Base-by-base conservation (phyloP, 2,329 filamentous ascomycete genomes). In the Aspergillus ibericus region DNA sequence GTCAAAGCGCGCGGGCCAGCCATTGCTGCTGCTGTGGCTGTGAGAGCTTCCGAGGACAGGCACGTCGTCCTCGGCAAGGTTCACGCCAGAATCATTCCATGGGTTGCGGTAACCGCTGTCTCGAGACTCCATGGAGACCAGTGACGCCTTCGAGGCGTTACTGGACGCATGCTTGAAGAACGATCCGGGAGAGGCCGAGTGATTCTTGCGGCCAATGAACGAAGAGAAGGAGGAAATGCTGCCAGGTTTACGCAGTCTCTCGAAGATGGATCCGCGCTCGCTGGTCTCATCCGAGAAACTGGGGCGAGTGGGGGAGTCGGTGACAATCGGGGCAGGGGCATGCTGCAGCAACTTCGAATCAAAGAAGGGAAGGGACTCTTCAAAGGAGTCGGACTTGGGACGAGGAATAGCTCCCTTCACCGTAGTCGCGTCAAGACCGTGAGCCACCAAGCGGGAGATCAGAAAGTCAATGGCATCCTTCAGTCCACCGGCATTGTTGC, bases 311-410 rank as follows among this genome's bases (percentile, higher is more conserved):
- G 93, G 93, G 20, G 93, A 96, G 72, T 98, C 93, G 4, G 91
- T 92, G 13, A 86, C 85, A 16, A 92, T 83, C 1, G 90, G 85
- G 4, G 90, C 85, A 35, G 93, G 92, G 4, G 93, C 93, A 69
- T 96, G 92, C 76, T 98, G 95, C 55, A 99, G 85, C 47, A 99
- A 84, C 79, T 97, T 98, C 2, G 93, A 97, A 73, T 97, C 91
- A 71, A 99, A 99, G 80, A 93, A 98, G 58, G 93, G 93, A 53
- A 98, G 83, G 7, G 93, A 96, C 68, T 99, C 93, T 74, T 99
- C 95, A 65, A 99, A 99, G 0, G 95, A 97, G 75, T 99, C 95
- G 1, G 95, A 98, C 80, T 98, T 97, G 63, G 95, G 95, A n/a
- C 95, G 90, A 18, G 93, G 92, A 64, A 98, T 95, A n/a, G 92